phyloP scores from a whole-genome alignment of 2,329 filamentous ascomycete species.

The Arthroderma sp. region DNA sequence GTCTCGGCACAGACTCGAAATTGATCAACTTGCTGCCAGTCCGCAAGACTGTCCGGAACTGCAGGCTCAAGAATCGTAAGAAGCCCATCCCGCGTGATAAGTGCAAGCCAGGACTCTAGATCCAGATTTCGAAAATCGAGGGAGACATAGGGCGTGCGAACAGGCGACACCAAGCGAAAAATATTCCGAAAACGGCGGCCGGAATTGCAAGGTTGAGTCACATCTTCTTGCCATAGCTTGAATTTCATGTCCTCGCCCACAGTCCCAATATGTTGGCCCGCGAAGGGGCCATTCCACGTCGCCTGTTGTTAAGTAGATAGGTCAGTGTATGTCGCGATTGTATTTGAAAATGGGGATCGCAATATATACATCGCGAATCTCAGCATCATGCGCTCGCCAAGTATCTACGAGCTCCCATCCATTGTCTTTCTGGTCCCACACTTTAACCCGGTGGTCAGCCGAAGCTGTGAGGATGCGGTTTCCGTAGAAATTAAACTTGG shows the following conservation, averaged over 20 bases:
- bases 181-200: conserved; percentile 70
- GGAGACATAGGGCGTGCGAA: conserved; percentile 57
- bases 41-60: conserved; percentile 64
- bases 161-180: conserved; percentile 49
- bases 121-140: conserved; percentile 79
- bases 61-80: conserved; percentile 74
- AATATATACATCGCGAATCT: conserved; percentile 62
- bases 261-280: conserved; percentile 77
- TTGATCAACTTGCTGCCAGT: conserved; percentile 63
- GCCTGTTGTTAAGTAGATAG: too few relatives aligned
- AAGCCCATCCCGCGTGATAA: conserved; percentile 70
- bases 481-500: conserved; percentile 85
- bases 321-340: too few relatives aligned
- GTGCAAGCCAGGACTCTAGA: conserved; percentile 69
- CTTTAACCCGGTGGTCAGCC: conserved; percentile 81
- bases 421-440: conserved; percentile 67
- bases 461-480: conserved; percentile 84
- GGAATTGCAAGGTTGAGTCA: conserved; percentile 56
- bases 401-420: conserved; percentile 71
- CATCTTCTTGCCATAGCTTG: conserved; percentile 86
- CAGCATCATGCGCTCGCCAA: conserved; percentile 80
- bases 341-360: conserved; percentile 5
- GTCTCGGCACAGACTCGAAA: conserved; percentile 60
- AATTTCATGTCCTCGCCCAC: conserved; percentile 82
- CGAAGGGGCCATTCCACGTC: conserved; percentile 71